Percentiles rank a stretch among this genome's conserved stretches.
Conservation (phyloP, 73 alveolate genomes). For the Paramecium primaurelia region DNA sequence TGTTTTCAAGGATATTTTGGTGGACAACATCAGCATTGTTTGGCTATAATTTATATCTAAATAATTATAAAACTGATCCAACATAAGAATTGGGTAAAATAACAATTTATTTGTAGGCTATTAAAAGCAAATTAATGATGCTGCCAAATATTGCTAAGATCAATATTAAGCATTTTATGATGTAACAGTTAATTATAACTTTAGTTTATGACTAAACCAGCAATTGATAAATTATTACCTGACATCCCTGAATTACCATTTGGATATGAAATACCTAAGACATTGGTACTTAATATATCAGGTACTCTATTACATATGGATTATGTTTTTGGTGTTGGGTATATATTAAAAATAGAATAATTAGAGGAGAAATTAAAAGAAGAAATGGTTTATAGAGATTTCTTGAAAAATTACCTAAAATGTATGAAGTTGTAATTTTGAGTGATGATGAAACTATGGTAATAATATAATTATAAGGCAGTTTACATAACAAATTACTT, state of each 20-base stretch:
- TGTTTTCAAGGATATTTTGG: conserved; percentile 8
- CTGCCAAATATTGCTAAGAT: conserved; percentile 12
- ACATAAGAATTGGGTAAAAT: neutral
- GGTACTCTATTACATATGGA: conserved; percentile 78
- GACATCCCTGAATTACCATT: conserved; percentile 81
- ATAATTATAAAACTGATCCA: neutral
- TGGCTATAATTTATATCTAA: conserved; percentile 23
- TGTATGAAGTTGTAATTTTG: conserved; percentile 83
- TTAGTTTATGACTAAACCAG: conserved; percentile 65
- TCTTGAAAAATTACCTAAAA: conserved; percentile 71
- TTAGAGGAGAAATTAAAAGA: conserved; percentile 66
- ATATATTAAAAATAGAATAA: neutral
- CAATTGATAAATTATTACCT: conserved; percentile 80
- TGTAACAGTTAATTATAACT: neutral
- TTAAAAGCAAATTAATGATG: neutral
- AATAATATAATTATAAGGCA: neutral
- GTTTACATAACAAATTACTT: conserved; percentile 65
- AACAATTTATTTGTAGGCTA: neutral
- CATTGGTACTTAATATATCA: conserved; percentile 78
- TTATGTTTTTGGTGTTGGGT: conserved; percentile 71
- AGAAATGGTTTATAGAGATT: conserved; percentile 84
- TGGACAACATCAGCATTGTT: conserved; percentile 3
- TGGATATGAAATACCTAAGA: conserved; percentile 79
- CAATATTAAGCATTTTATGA: conserved; percentile 10
- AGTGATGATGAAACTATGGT: conserved; percentile 81